Base-by-base conservation (phyloP, 192 early-diverging fungal genomes). In the Mortierella antarctica region DNA sequence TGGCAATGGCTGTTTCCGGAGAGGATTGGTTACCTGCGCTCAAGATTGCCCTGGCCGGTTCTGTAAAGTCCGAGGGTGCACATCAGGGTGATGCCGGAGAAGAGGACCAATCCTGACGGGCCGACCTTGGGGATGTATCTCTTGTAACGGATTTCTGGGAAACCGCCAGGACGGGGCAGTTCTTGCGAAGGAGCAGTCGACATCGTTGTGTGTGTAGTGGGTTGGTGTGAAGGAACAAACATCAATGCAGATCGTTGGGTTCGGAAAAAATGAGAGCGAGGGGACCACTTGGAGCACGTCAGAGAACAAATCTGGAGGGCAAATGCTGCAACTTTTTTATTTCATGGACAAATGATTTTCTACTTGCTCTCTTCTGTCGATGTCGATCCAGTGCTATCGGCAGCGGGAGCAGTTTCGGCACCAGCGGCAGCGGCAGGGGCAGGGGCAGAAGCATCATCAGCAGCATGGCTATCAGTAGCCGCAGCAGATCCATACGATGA, bases 81-180 rank as follows among this genome's bases (percentile, higher is more conserved):
- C 50, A 97, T 77, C 14, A 88, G 89, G 17, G 92, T 88, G 40
- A 93, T 77, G 50, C 88, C 93, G 3, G 86, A 83, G 69, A 99
- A 92, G 68, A 99, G 83, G 40, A 90, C 92, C 14, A 92, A 56
- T 31, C 98, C 98, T 18, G 95, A 96, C 15, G 98, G 98, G 7
- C 98, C 98, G 31, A 92, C 86, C 74, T 90, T 91, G 46, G 98
- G 96, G 23, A 97, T 71, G 67, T 95, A 92, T 23, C 98, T 94
- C 83, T 94, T 89, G 88, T 96, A 99, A 61, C 87, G 86, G 74
- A 99, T 90, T 54, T 94, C 88, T 50, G 94, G 87, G 87, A 95
- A 98, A n/a, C 93, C 93, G 65, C 91, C 93, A 44, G 86, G 71
- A 39, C 91, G 92, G 42, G 93, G 92, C 47, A 91, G 75, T 78